phyloP scores from a whole-genome alignment of 192 early-diverging fungal species.

The Backusella liffmaniae region DNA sequence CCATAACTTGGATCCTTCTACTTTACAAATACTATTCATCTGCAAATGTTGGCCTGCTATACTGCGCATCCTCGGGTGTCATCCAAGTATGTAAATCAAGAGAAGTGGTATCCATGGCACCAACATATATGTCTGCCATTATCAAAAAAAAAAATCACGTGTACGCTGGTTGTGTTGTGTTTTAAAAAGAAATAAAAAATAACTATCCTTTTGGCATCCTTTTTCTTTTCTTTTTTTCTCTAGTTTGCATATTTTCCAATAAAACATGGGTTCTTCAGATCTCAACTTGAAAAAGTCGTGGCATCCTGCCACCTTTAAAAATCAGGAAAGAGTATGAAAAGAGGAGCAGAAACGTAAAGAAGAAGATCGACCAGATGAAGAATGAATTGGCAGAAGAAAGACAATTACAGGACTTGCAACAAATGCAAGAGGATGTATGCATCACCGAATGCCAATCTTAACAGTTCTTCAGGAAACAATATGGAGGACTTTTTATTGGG shows the following conservation, averaged over 20 bases:
- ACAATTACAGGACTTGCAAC: constrained; percentile 80
- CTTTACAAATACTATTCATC: too few species aligned
- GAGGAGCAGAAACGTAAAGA: constrained; percentile 78
- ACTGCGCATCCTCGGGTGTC: too few species aligned
- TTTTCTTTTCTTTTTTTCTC: neutral
- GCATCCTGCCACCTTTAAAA: constrained; percentile 91
- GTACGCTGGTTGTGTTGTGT: too few species aligned
- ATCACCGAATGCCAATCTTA: constrained; percentile 52
- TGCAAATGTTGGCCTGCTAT: too few species aligned
- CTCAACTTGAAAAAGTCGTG: constrained; percentile 87
- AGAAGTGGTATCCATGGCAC: too few species aligned
- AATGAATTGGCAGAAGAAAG: constrained; percentile 94
- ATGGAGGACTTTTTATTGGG: constrained; percentile 91
- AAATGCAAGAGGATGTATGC: constrained; percentile 87
- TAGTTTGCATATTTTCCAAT: neutral
- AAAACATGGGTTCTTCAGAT: constrained; percentile 38
- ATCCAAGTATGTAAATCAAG: too few species aligned
- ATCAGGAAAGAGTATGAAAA: constrained; percentile 91
- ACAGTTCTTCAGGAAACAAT: constrained; percentile 51
- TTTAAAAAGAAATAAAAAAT: too few species aligned
- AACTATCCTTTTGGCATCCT: too few species aligned
- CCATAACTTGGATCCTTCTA: too few species aligned
- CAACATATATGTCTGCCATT: too few species aligned
- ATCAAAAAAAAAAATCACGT: too few species aligned
- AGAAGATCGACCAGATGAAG: constrained; percentile 84